Percentiles rank a stretch among this genome's conserved stretches.
Evolutionary conservation across 371 early-diverging fungal genomes (phyloP).

Genomic region (Parasitella parasitica): DNA sequence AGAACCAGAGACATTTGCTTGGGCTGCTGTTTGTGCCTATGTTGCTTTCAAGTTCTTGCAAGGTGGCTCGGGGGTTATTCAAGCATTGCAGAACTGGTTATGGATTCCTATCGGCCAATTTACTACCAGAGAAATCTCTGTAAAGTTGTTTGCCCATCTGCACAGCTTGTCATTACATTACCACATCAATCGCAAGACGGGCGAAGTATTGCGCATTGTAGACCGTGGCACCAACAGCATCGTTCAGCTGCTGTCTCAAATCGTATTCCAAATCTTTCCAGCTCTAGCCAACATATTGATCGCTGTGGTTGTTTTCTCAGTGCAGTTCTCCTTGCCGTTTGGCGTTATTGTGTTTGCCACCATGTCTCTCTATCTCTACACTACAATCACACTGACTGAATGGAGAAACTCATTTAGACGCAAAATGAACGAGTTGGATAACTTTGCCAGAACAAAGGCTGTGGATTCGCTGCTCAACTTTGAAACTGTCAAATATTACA

Average conservation of each 20-base stretch:
- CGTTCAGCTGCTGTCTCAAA: constrained; percentile 75
- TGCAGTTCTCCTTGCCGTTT: constrained; percentile 73
- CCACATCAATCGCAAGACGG: constrained; percentile 92
- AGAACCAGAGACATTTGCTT: constrained; percentile 33
- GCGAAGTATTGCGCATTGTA: constrained; percentile 85
- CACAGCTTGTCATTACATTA: constrained; percentile 84
- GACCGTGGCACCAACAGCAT: constrained; percentile 88
- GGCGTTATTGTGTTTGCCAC: constrained; percentile 85
- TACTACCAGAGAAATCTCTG: constrained; percentile 84
- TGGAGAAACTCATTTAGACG: constrained; percentile 90
- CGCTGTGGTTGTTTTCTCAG: constrained; percentile 73
- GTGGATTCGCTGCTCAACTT: constrained; percentile 95
- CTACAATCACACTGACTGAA: constrained; percentile 86
- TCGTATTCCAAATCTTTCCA: constrained; percentile 89
- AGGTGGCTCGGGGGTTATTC: constrained; percentile 77
- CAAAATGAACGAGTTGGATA: constrained; percentile 73
- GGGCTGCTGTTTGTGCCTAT: constrained; percentile 72
- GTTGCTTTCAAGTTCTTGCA: constrained; percentile 76
- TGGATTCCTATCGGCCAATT: constrained; percentile 93
- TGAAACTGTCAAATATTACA: constrained; percentile 94
- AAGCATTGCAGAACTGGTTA: constrained; percentile 73
- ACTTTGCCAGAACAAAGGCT: constrained; percentile 70
- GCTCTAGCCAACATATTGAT: constrained; percentile 83
- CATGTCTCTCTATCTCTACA: constrained; percentile 81
- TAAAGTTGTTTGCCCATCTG: constrained; percentile 86